Base-by-base conservation (phyloP, 306 rosid species). In the Cucumis hystrix region DNA sequence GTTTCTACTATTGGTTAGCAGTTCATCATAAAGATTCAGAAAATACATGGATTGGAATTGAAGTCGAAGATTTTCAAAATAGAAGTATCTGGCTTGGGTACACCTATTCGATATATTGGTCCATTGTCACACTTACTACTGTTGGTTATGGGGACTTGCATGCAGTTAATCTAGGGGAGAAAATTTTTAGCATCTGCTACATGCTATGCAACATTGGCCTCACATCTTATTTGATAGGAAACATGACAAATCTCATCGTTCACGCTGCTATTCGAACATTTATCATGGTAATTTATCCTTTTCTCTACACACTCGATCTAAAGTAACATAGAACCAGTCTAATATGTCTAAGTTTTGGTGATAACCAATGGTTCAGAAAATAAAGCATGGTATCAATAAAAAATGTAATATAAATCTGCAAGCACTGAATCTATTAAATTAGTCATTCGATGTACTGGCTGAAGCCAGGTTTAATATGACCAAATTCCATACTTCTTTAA, bases 71-170 rank as follows among this genome's bases (percentile, higher is more conserved):
- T 79, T 94, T 94, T 47, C 65, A 87, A 55, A 62, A 83, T 8
- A 80, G 45, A 60, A 85, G 89, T 58, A 78, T 90, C 52, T 85
- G 93, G 89, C 54, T 83, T 33, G 83, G 94, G 66, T 94, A 94
- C 83, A 85, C 90, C 57, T 87, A 87, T 78, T 88, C 97, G 77
- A 85, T 91, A 60, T 91, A 91, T 80, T 94, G 96, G 97, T 88
- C 97, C 21, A 83, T 91, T 45, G 85, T 84, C 77, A 94, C 98
- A 55, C 94, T 93, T 79, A 80, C 89, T 57, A 93, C 97, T 3
- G 98, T 93, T 51, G 98, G 98, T 60, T 93, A 91, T 51, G 98
- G 98, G 43, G 98, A 93, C 83, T 84, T 91, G 58, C 88, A 89
- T 61, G 92, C 98, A n/a, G 91, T 88, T 63, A 93, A 87, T 82